Conservation (phyloP, 2,329 filamentous ascomycete genomes). For the Elsinoe fawcettii region DNA sequence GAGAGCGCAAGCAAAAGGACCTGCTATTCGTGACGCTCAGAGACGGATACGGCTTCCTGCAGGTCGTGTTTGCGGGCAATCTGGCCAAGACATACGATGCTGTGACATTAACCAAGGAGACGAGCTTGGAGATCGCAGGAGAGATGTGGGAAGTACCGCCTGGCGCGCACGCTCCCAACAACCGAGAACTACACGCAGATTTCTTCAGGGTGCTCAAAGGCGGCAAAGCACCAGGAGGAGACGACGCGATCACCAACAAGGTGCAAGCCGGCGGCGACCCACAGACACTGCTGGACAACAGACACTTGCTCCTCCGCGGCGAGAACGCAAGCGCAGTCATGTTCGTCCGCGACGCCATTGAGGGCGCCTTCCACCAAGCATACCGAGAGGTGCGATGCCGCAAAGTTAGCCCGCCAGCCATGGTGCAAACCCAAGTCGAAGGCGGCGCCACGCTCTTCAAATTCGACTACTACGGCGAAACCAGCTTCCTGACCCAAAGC, state of each 20-base stretch:
- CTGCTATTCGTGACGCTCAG: constrained; percentile 79
- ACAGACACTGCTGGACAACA: constrained; percentile 69
- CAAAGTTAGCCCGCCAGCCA: constrained; percentile 80
- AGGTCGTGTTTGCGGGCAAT: constrained; percentile 73
- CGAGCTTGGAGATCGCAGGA: constrained; percentile 75
- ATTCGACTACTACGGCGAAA: constrained; percentile 81
- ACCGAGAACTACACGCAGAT: constrained; percentile 84
- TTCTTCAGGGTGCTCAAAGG: constrained; percentile 66
- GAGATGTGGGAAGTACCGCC: constrained; percentile 75
- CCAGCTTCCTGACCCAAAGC: constrained; percentile 90
- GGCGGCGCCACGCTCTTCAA: constrained; percentile 86
- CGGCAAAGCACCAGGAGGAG: constrained; percentile 71
- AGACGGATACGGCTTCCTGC: constrained; percentile 77
- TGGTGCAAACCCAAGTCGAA: constrained; percentile 93
- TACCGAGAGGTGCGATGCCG: constrained; percentile 70
- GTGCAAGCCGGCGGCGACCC: constrained; percentile 61
- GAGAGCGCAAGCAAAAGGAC: constrained; percentile 72
- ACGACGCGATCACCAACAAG: constrained; percentile 84
- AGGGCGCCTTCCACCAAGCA: constrained; percentile 69
- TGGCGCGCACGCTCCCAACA: constrained; percentile 69
- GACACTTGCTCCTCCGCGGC: constrained; percentile 77
- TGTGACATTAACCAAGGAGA: constrained; percentile 75
- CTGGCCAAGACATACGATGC: constrained; percentile 89
- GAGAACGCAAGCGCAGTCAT: constrained; percentile 79
- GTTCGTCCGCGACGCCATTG: constrained; percentile 73